Base-by-base conservation (phyloP, 2,329 filamentous ascomycete species). In the Alternaria panax region DNA sequence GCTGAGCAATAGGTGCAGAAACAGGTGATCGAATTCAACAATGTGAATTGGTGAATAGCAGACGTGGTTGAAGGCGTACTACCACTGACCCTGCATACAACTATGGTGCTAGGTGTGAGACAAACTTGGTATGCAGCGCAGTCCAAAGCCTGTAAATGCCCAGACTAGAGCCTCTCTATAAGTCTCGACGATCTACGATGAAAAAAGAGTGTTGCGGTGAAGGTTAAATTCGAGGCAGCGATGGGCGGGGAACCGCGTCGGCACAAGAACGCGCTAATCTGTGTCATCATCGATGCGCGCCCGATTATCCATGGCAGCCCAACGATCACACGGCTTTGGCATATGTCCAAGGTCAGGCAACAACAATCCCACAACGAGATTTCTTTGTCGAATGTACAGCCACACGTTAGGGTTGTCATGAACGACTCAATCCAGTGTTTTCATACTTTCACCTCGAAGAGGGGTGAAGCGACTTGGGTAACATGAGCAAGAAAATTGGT, bases 181-280 rank as follows among this genome's bases (percentile, higher is more conserved):
- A 48, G 45, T n/a, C 5, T 25, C 1, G 3, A 42, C 30, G 22
- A 27, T 25, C 11, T 34, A 42, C 20, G 12, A 32, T 57, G 28
- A 20, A 52, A 48, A 48, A 48, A 48, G 18, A 41, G 5, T 43
- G 36, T 51, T n/a, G 54, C 46, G 27, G 30, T 41, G 38, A 43
- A 42, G 54, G 28, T 25, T 11, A 38, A 18, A 32, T 45, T 46
- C 14, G n/a, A 51, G 25, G 38, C 38, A 38, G 18, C 24, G 22
- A 24, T n/a, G 46, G 54, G 54, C 54, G 54, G 54, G 54, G 54
- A 57, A 57, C 54, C 54, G 54, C 40, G 30, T 52, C 54, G 54
- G 54, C 47, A 36, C 38, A 36, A 18, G n/a, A 25, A 36, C 38
- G 38, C 54, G 27, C 46, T 40, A 40, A 24, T 46, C 22, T 18